These are phyloP conservation scores for Aegilops umbellulata DNA, from an alignment of 176 grass and related monocot species.

Conservation along the genomic window DNA sequence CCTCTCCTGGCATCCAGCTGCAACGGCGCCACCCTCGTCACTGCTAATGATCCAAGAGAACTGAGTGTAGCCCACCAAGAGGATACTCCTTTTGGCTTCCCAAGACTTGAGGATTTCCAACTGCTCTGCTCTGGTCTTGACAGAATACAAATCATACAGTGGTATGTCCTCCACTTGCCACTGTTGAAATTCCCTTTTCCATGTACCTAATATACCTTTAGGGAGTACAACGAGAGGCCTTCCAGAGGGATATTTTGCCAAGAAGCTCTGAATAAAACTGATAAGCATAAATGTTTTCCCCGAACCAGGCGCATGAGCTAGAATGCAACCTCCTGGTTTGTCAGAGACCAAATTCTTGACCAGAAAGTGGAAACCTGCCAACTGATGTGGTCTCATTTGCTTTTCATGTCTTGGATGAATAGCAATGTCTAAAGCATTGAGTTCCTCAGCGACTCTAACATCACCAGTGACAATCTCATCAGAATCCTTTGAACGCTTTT, in stretches of 20 bases:
- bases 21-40: conserved; percentile 29
- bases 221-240: conserved; percentile 76
- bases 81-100: conserved; percentile 74
- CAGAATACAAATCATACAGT: conserved; percentile 78
- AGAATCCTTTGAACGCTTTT: conserved; percentile 31
- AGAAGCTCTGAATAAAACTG: conserved; percentile 89
- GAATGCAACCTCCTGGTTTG: conserved; percentile 86
- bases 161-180: conserved; percentile 90
- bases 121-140: conserved; percentile 80
- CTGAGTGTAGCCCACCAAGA: conserved; percentile 82
- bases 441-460: conserved; percentile 53
- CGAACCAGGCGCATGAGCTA: conserved; percentile 86
- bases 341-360: conserved; percentile 78
- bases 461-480: conserved; percentile 32
- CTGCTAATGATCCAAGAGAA: conserved; percentile 67
- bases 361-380: conserved; percentile 85
- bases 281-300: conserved; percentile 92
- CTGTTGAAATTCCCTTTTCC: conserved; percentile 63
- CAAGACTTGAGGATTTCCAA: conserved; percentile 69
- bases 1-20: conserved; percentile 73
- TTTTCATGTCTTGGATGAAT: conserved; percentile 76
- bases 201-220: conserved; percentile 75
- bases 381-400: conserved; percentile 51
- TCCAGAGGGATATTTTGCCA: conserved; percentile 68
- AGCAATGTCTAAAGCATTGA: conserved; percentile 47